Evolutionary conservation across 495 filamentous ascomycete genomes (phyloP).

Genomic region (Neurospora sp.): DNA sequence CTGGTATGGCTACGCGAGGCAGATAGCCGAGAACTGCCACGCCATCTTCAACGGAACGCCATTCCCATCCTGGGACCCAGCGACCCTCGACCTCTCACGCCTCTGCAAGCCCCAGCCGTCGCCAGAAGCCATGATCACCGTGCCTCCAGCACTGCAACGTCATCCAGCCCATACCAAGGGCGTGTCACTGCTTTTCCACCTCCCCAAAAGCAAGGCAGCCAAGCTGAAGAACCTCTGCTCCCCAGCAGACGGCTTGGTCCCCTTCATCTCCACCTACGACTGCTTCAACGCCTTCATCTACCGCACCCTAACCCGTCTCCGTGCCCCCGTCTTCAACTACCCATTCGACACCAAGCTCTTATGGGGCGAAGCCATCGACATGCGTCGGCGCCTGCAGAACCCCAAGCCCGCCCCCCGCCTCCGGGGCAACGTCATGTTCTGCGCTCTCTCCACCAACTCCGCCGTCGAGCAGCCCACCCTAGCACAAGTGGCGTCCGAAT

Average conservation of each 20-base stretch:
- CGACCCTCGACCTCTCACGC: constrained; percentile 24
- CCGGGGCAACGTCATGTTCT: constrained; percentile 30
- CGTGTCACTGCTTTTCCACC: constrained; percentile 28
- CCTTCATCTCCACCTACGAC: constrained; percentile 36
- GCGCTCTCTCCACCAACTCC: constrained; percentile 11
- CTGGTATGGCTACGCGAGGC: constrained; percentile 27
- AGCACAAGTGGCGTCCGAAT: constrained; percentile 26
- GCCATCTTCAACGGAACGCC: constrained; percentile 21
- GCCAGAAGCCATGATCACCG: neutral
- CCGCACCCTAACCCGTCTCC: constrained; percentile 24
- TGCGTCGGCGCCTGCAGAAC: constrained; percentile 26
- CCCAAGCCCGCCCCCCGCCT: constrained; percentile 21
- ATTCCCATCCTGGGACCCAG: constrained; percentile 27
- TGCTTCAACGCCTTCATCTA: constrained; percentile 32
- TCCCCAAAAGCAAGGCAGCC: constrained; percentile 33
- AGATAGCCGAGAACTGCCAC: constrained; percentile 36
- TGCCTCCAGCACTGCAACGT: constrained; percentile 8
- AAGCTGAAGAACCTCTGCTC: constrained; percentile 20
- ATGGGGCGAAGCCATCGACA: constrained; percentile 30
- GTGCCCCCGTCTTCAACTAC: constrained; percentile 23
- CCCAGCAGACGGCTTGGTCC: constrained; percentile 2
- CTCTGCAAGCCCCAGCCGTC: constrained; percentile 23
- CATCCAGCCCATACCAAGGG: constrained; percentile 22
- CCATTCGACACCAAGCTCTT: constrained; percentile 16
- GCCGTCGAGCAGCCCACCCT: constrained; percentile 14